These are phyloP conservation scores for Penicillium brasilianum DNA, from an alignment of 2,329 filamentous ascomycete genomes.

Conservation along the genomic window DNA sequence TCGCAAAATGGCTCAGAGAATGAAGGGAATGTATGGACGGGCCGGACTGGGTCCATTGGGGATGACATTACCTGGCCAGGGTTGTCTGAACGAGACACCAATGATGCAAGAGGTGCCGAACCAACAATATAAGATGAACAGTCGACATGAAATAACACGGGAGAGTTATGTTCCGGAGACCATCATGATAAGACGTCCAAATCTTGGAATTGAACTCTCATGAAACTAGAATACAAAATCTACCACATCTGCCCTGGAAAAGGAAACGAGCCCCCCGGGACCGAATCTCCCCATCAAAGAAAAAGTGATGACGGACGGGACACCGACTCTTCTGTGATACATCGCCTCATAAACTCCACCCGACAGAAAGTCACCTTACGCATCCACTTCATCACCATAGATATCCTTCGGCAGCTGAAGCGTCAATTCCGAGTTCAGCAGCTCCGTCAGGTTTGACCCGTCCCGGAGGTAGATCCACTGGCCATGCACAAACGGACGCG, in stretches of 20 bases:
- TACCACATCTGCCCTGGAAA: background rate
- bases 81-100: background rate
- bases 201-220: background rate
- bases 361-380: background rate
- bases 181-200: background rate
- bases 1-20: background rate
- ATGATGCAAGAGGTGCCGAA: background rate
- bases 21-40: background rate
- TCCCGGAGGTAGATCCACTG: constrained; percentile 90
- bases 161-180: background rate
- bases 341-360: background rate
- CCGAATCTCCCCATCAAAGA: too few species aligned
- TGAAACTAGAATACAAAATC: constrained; percentile 12
- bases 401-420: constrained; percentile 61
- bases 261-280: background rate
- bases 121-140: background rate
- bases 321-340: background rate
- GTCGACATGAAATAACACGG: background rate
- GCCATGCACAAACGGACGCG: constrained; percentile 56
- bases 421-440: constrained; percentile 77
- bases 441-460: constrained; percentile 71
- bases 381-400: constrained; percentile 37
- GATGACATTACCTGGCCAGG: background rate
- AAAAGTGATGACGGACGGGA: background rate
- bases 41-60: background rate